These are phyloP conservation scores for Fraxinus platypoda DNA, from an alignment of 305 asterid species.

Conservation along the genomic window DNA sequence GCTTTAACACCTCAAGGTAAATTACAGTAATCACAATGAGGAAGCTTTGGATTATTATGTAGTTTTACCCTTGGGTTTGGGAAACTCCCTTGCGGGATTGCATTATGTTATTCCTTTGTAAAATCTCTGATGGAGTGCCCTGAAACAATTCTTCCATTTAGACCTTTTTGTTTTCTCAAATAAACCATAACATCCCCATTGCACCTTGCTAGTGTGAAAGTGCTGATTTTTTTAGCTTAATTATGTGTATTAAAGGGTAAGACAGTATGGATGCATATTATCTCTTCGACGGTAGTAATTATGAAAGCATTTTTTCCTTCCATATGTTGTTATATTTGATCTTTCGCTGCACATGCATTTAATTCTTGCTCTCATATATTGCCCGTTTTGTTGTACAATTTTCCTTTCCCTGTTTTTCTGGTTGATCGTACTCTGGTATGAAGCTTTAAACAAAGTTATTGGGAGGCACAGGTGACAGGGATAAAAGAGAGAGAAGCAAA, in stretches of 20 bases:
- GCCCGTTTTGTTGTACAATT: not conserved
- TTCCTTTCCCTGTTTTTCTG: not conserved
- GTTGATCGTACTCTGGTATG: not conserved
- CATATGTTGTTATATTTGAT: not conserved
- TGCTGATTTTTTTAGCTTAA: not conserved
- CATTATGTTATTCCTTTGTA: not conserved
- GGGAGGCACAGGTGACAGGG: conserved; percentile 59
- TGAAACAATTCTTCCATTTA: not conserved
- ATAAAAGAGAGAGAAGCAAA: conserved; percentile 65
- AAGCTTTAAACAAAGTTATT: conserved; percentile 10
- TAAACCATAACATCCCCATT: not conserved
- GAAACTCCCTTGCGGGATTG: not conserved
- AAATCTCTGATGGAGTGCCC: not conserved
- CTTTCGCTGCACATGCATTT: not conserved
- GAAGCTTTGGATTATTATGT: not conserved
- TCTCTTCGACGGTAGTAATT: not conserved
- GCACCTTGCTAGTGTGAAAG: not conserved
- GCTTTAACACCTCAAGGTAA: not conserved
- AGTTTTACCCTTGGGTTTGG: not conserved
- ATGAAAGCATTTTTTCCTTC: not conserved
- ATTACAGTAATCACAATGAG: not conserved
- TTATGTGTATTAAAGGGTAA: not conserved
- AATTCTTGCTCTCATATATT: not conserved
- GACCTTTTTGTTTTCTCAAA: not conserved
- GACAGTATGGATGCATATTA: not conserved